A percentile compares a stretch with the other conserved stretches of the same genome.
Evolutionary conservation across 2,329 filamentous ascomycete species (phyloP).

Genomic region (Stromatinia cepivora): DNA sequence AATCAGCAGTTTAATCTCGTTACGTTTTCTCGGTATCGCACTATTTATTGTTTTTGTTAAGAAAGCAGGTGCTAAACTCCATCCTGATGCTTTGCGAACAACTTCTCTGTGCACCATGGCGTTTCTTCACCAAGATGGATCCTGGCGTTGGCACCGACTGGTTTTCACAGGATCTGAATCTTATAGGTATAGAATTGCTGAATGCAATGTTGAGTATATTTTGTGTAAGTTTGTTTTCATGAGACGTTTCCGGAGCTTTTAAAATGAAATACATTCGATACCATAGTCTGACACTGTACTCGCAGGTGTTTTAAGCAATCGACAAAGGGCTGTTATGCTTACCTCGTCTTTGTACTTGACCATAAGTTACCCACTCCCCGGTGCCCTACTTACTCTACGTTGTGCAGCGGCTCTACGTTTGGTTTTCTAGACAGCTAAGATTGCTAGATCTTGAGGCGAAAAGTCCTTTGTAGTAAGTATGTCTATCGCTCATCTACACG

Average conservation of each 20-base stretch:
- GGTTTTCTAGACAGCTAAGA: constrained; percentile 50
- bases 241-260: not conserved
- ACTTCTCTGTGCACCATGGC: constrained; percentile 27
- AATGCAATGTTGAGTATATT: constrained; percentile 24
- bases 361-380: constrained; percentile 25
- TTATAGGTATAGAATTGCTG: constrained; percentile 37
- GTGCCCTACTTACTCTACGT: constrained; percentile 21
- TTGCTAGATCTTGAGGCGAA: constrained; percentile 48
- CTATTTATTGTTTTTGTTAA: constrained; percentile 32
- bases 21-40: constrained; percentile 29
- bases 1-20: constrained; percentile 33
- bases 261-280: not conserved
- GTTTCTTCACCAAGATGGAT: constrained; percentile 30
- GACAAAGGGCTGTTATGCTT: constrained; percentile 19
- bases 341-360: constrained; percentile 20
- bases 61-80: constrained; percentile 34
- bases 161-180: constrained; percentile 34
- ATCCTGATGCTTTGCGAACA: constrained; percentile 32
- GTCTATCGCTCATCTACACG: not conserved
- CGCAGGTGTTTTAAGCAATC: constrained; percentile 12
- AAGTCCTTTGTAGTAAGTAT: constrained; percentile 47
- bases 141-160: constrained; percentile 32
- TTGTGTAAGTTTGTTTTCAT: constrained; percentile 12
- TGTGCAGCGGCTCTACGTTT: constrained; percentile 47
- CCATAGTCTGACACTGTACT: not conserved